Base-by-base conservation (phyloP, 192 early-diverging fungal genomes). In the Coemansia furcata region DNA sequence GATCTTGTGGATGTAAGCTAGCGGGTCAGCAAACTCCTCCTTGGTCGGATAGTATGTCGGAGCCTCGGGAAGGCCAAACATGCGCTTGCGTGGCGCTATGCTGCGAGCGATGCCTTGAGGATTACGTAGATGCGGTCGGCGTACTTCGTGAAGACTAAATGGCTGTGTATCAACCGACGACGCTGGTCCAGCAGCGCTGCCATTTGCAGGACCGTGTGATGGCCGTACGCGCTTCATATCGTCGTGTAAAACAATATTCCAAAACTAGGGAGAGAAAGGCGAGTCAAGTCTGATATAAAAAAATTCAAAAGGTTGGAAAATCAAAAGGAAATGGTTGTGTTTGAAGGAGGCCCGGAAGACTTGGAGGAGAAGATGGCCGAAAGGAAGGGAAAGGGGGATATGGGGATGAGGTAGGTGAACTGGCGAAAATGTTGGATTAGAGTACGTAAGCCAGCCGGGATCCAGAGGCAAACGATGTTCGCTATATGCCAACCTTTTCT, bases 1-100 rank as follows among this genome's bases (percentile, higher is more conserved):
- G 71, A 97, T 96, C 59, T 74, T 85, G 55, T 90, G 87, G 76
- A 98, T 94, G 74, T 92, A 98, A 59, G 76, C 74, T 26, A 96
- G 77, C 12, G 97, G 95, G 66, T 95, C 89, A 11, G 66, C 54
- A 85, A 95, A 97, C 81, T 98, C 91, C 40, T 92, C 83, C 4
- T 65, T 47, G 4, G 93, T 91, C 9, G 97, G 97, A 55, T 90
- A 86, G 77, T 89, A 97, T 11, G 85, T 85, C 1, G 93, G 93
- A 2, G 92, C 92, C 43, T 90, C 80, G 12, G 77, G 76, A 8
- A 96, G 69, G 32, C 89, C 92, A 86, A 94, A 95, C 46, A 87
- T 80, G 72, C 86, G 83, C 55, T 50, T 61, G 11, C 80, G 60
- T 35, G 65, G 72, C 37, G 63, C 59, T 19, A 72, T 40, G 14